Conservation (phyloP, 2,329 filamentous ascomycete genomes). For the Trichoderma koningii region DNA sequence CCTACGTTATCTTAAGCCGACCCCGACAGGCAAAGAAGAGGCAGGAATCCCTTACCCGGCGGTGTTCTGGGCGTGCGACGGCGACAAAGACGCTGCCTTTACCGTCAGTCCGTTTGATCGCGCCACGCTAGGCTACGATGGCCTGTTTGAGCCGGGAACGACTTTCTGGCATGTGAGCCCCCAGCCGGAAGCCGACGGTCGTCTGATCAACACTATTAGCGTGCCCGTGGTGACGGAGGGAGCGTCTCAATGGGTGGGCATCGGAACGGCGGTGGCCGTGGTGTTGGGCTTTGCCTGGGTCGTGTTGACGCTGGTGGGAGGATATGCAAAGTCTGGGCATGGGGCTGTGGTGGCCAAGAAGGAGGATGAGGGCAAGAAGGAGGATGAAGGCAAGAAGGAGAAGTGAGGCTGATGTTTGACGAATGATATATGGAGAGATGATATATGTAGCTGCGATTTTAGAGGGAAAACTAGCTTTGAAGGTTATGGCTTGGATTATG, state of each 20-base stretch:
- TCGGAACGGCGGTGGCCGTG: slow-evolving; percentile 62
- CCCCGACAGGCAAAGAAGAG: slow-evolving; percentile 53
- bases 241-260: slow-evolving; percentile 50
- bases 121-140: slow-evolving; percentile 81
- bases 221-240: slow-evolving; percentile 67
- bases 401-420: slow-evolving; percentile 20
- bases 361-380: slow-evolving; percentile 32
- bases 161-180: slow-evolving; percentile 80
- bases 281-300: slow-evolving; percentile 70
- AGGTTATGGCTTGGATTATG: not conserved
- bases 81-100: slow-evolving; percentile 67
- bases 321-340: slow-evolving; percentile 20
- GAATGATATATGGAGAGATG: not conserved
- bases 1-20: slow-evolving; percentile 75
- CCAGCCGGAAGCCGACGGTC: slow-evolving; percentile 38
- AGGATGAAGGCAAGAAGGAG: slow-evolving; percentile 32
- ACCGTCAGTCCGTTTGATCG: slow-evolving; percentile 81
- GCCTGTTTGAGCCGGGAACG: slow-evolving; percentile 72
- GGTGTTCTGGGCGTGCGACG: slow-evolving; percentile 87
- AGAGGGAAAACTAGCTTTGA: not conserved
- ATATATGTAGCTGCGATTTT: not conserved
- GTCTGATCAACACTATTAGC: slow-evolving; percentile 56
- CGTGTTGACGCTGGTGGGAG: slow-evolving; percentile 56
- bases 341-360: slow-evolving; percentile 1
- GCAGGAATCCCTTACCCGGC: slow-evolving; percentile 75